phyloP scores from a whole-genome alignment of 1,139 yeast species.

The Blastobotrys illinoisensis region DNA sequence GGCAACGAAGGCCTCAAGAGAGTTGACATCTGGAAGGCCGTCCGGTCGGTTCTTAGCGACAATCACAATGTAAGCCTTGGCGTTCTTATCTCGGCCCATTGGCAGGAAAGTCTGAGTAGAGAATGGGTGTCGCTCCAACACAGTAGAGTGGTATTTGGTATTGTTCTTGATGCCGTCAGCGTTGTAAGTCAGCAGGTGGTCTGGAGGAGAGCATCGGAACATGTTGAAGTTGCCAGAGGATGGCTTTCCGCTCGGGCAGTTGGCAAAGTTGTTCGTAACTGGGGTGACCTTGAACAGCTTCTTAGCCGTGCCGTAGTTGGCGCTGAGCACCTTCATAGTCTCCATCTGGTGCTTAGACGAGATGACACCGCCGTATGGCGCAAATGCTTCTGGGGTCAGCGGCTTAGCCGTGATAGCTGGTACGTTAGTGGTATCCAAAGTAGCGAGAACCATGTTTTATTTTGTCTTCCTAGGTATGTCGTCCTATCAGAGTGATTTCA shows the following conservation, averaged over 20 bases:
- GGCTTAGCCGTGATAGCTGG: conserved; percentile 31
- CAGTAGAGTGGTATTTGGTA: conserved; percentile 49
- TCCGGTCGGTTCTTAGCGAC: conserved; percentile 57
- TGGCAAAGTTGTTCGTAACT: conserved; percentile 46
- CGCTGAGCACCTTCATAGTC: conserved; percentile 44
- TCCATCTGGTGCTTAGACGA: conserved; percentile 50
- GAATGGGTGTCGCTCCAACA: conserved; percentile 83
- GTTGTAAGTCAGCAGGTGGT: conserved; percentile 43
- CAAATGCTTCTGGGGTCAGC: conserved; percentile 45
- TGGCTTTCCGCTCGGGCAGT: conserved; percentile 43
- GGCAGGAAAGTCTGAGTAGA: conserved; percentile 91
- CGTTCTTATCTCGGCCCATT: conserved; percentile 56
- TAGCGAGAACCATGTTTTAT: conserved; percentile 26
- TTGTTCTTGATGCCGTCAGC: conserved; percentile 23
- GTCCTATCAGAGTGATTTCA: not conserved
- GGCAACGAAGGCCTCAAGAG: conserved; percentile 64
- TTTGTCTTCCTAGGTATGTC: conserved; percentile 1
- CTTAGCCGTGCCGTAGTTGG: conserved; percentile 91
- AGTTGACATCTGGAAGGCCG: conserved; percentile 54
- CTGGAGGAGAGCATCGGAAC: conserved; percentile 75
- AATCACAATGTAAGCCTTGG: conserved; percentile 65
- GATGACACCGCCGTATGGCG: conserved; percentile 49
- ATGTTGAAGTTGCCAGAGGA: conserved; percentile 73
- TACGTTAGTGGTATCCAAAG: conserved; percentile 15
- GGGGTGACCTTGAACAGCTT: conserved; percentile 73